phyloP scores from a whole-genome alignment of 768 basidiomycete species.

The Pulveroboletus sp. region DNA sequence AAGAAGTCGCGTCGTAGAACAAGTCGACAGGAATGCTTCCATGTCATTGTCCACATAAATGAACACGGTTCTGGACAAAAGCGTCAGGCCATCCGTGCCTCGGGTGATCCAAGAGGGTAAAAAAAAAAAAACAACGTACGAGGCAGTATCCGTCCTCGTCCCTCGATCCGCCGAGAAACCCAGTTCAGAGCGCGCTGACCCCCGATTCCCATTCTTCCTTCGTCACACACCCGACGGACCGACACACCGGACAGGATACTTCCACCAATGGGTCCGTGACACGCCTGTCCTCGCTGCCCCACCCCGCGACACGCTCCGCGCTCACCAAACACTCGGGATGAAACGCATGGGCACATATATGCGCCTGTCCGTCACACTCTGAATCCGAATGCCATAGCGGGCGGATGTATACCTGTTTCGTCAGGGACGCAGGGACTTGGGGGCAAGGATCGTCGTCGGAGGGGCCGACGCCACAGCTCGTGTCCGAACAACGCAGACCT shows the following conservation, averaged over 20 bases:
- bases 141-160: not conserved
- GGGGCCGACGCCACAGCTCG: conserved; percentile 73
- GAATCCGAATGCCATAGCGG: conserved; percentile 14
- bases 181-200: conserved; percentile 29
- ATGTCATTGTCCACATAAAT: no score
- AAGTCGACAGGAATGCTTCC: no score
- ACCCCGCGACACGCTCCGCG: conserved; percentile 63
- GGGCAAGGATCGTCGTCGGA: conserved; percentile 66
- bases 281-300: conserved; percentile 50
- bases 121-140: not conserved
- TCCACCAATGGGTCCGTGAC: conserved; percentile 47
- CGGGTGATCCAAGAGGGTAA: not conserved
- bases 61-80: not conserved
- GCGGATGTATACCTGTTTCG: conserved; percentile 25
- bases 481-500: conserved; percentile 69
- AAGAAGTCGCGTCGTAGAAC: not conserved
- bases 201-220: conserved; percentile 61
- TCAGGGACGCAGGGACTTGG: conserved; percentile 18
- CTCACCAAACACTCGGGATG: conserved; percentile 71
- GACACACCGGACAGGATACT: conserved; percentile 74
- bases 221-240: conserved; percentile 58
- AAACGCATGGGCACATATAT: conserved; percentile 63
- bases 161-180: not conserved
- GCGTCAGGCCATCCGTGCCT: not conserved
- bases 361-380: conserved; percentile 12